Evolutionary conservation across 495 filamentous ascomycete species (phyloP), one percentile per base, ranked within the genome.

Genomic region (Chlorociboria aeruginascens): DNA sequence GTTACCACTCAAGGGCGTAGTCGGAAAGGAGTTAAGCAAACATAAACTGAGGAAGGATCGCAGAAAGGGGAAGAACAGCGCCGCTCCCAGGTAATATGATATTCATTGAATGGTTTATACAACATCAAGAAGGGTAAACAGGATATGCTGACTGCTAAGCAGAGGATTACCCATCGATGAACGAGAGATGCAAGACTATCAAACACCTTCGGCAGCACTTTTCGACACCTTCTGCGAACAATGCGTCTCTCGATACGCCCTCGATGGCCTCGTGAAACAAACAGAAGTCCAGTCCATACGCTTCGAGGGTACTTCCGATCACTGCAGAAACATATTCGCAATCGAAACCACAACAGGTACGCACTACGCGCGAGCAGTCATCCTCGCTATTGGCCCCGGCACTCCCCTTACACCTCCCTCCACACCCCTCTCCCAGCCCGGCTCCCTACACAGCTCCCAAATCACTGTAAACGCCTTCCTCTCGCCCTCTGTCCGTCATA

Each of bases 161-260:
- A n/a, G n/a, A n/a, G n/a, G n/a, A n/a, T n/a, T n/a, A n/a, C n/a
- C n/a, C 34, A 72, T 84, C 20, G 77, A 82, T 46, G 78, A 82
- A 55, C 64, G 79, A 52, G 77, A 83, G 45, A 67, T 78, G 8
- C 78, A 79, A 53, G 78, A 82, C 50, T 83, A 82, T 55, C 81
- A 71, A 59, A 75, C 72, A 0, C 80, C 78, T 0, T 76, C 70
- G 1, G 71, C 69, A 0, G 58, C 61, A 0, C 66, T 82, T 6
- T 83, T 83, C 51, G 54, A 64, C 17, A 73, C 73, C 33, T 77
- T 78, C 54, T 82, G 79, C 56, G 46, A 58, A 4, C 69, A 69
- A 29, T 63, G 81, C 28, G 62, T 69, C 12, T 53, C 66, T 6
- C 69, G 77, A 7, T 82, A 82, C 57, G 53, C 60, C 1, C 61